phyloP scores from a whole-genome alignment of 805 yeast species.

The Candida chauliodis region DNA sequence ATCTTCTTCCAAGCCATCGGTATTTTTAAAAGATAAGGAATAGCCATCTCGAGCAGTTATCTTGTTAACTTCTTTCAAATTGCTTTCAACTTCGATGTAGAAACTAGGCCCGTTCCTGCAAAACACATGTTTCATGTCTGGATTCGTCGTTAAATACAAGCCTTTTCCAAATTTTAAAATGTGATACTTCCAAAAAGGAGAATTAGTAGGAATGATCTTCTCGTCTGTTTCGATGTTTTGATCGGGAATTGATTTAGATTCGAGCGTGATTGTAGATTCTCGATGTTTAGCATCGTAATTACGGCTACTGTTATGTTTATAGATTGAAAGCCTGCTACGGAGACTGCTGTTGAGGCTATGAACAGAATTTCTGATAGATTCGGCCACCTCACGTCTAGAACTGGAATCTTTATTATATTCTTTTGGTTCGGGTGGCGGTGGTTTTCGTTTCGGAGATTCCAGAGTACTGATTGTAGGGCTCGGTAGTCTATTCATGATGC shows the following conservation, averaged over 20 bases:
- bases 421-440: too few species aligned
- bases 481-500: constrained; percentile 4
- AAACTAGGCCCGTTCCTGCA: constrained; percentile 64
- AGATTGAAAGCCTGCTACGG: neutral
- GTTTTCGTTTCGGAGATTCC: neutral
- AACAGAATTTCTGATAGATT: neutral
- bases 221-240: neutral
- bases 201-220: neutral
- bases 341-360: neutral
- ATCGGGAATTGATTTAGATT: neutral
- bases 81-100: constrained; percentile 41
- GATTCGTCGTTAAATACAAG: constrained; percentile 64
- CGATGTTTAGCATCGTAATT: neutral
- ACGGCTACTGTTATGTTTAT: neutral
- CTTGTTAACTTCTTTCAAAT: constrained; percentile 12
- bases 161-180: constrained; percentile 51
- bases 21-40: constrained; percentile 23
- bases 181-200: constrained; percentile 63
- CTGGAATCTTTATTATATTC: neutral
- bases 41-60: constrained; percentile 16
- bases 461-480: neutral
- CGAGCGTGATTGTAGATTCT: neutral
- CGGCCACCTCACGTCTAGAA: neutral
- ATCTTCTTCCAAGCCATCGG: constrained; percentile 15
- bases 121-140: constrained; percentile 54